Percentiles rank a stretch among this genome's conserved stretches.
These are phyloP conservation scores for Suillus hirtellus DNA, from an alignment of 768 basidiomycete species.

Conservation along the genomic window DNA sequence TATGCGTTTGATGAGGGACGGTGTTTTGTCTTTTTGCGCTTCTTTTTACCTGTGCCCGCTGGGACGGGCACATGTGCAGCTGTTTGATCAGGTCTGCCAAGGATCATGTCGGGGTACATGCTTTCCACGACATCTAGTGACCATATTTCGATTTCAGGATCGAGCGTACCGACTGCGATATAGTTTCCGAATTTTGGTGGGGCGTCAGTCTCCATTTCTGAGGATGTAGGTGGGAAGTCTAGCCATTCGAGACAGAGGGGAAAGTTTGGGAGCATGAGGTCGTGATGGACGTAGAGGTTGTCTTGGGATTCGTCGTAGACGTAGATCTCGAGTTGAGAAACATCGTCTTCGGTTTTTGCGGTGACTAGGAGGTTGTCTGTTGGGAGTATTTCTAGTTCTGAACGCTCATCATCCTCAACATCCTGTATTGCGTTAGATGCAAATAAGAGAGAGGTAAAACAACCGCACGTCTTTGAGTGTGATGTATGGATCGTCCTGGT, in stretches of 20 bases:
- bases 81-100: conserved; percentile 86
- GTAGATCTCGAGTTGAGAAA: conserved; percentile 94
- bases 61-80: conserved; percentile 77
- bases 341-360: conserved; percentile 95
- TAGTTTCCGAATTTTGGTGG: conserved; percentile 69
- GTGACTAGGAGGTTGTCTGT: conserved; percentile 91
- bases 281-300: conserved; percentile 95
- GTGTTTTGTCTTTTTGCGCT: conserved; percentile 82
- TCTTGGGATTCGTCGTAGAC: conserved; percentile 92
- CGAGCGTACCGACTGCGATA: conserved; percentile 95
- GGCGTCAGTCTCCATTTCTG: conserved; percentile 33
- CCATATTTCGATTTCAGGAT: conserved; percentile 99
- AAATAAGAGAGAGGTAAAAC: not conserved
- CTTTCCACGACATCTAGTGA: conserved; percentile 91
- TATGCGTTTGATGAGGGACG: conserved; percentile 61
- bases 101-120: conserved; percentile 89
- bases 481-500: conserved; percentile 95
- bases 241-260: conserved; percentile 99
- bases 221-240: conserved; percentile 80
- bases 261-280: conserved; percentile 95
- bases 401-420: conserved; percentile 78
- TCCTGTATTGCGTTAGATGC: conserved; percentile 42
- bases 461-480: conserved; percentile 85
- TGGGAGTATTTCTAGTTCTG: conserved; percentile 86
- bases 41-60: conserved; percentile 94